Base-by-base conservation (phyloP, 2,329 filamentous ascomycete species). In the Diaporthe aspalathi region DNA sequence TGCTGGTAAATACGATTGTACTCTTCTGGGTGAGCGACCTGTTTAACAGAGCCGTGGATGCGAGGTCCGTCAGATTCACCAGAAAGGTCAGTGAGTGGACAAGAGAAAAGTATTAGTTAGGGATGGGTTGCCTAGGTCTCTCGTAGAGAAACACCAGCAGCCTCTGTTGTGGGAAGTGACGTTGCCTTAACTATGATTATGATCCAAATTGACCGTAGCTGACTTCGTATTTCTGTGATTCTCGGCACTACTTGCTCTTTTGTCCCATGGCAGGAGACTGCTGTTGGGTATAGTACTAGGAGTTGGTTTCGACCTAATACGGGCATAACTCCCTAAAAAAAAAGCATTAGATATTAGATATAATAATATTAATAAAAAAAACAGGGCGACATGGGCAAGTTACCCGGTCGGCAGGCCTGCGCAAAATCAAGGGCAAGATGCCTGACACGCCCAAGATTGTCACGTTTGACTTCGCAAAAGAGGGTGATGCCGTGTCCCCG, bases 1-100 rank as follows among this genome's bases (percentile, higher is more conserved):
- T 22, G 45, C 24, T 70, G 22, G 53, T 67, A n/a, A 74, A 71
- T 69, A 74, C 70, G 12, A 20, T 71, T 17, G 68, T 73, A n/a
- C 71, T 76, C 9, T 71, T 76, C 50, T 76, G 75, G 76, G 66
- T 74, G 7, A 75, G 73, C 67, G 75, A 75, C 47, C 56, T 76
- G 32, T 76, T 75, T 63, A 74, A 73, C 68, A 68, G 75, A 32
- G 68, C 50, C 5, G 74, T 77, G 38, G 75, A 77, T 49, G 54
- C 71, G 32, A 65, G 67, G 22, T 71, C 70, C 35, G 73, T 75
- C 6, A 70, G 53, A 32, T 53, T 74, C 27, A 71, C 74, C 24
- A 72, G 71, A 60, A 73, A 73, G 73, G 24, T 76, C 7, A 73
- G 72, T 53, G 71, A 53, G 24, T 72, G 67, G 70, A 62, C 68